Evolutionary conservation across 2,329 filamentous ascomycete genomes (phyloP).

Genomic region (Hymenoscyphus repandus): DNA sequence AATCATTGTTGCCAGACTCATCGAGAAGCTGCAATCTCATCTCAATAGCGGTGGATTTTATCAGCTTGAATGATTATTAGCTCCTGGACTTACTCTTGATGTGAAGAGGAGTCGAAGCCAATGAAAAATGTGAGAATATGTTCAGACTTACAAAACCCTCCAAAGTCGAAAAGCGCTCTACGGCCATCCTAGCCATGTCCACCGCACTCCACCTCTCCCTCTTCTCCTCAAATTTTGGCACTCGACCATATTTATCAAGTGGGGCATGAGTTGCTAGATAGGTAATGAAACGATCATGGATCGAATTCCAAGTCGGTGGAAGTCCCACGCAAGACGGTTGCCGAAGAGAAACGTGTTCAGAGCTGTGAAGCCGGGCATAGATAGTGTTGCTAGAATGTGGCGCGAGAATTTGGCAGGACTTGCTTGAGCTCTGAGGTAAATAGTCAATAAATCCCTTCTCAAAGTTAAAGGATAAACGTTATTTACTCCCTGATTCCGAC

Average conservation of each 20-base stretch:
- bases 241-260: conserved; percentile 15
- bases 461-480: no score
- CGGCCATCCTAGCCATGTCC: conserved; percentile 18
- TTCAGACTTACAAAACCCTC: conserved; percentile 14
- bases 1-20: conserved; percentile 21
- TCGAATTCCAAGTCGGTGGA: conserved; percentile 18
- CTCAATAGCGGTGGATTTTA: conserved; percentile 20
- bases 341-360: neutral
- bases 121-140: neutral
- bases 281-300: conserved; percentile 26
- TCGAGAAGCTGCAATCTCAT: conserved; percentile 21
- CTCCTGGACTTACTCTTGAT: no score
- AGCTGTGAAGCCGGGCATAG: neutral
- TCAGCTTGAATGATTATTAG: conserved; percentile 5
- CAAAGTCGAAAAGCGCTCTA: conserved; percentile 21
- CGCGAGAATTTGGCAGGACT: neutral
- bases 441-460: no score
- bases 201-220: conserved; percentile 19
- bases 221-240: conserved; percentile 18
- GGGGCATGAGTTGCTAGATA: conserved; percentile 27
- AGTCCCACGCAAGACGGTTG: conserved; percentile 19
- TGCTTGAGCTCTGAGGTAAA: no score
- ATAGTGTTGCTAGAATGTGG: neutral
- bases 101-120: no score
- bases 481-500: neutral